Evolutionary conservation across 2,329 filamentous ascomycete genomes (phyloP), one percentile per base, ranked within the genome.

Genomic region (Pyrenochaeta sp.): DNA sequence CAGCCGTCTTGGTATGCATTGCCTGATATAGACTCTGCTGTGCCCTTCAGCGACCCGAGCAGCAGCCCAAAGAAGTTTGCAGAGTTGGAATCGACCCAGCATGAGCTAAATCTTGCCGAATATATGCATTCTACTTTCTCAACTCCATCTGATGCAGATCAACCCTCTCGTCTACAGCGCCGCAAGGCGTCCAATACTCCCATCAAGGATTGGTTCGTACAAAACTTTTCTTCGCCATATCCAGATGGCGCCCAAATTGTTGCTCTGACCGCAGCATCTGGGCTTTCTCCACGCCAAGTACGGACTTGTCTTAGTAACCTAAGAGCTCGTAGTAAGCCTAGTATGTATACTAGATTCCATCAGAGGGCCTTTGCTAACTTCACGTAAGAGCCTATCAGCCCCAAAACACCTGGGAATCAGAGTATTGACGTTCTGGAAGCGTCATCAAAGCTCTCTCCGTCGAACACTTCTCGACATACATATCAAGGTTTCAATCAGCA

Each of bases 221-320:
- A 36, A n/a, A 45, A 63, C 37, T 30, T 36, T 10, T 46, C 39
- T 3, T 32, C 14, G 0, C 54, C 50, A 4, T 63, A 61, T 20
- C 52, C 60, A 3, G 35, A 30, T 0, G 11, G 4, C 3, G 23
- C 47, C 7, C 32, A 61, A 18, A 36, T 57, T 2, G 1, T 2
- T 10, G 10, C 30, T 1, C 49, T 63, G 7, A 40, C 31, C 17
- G 20, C 5, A n/a, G 30, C 27, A 15, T 18, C 50, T 21, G 45
- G 47, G n/a, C 40, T 30, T 10, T 39, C 58, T 7, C 11, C 7
- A 7, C 9, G 18, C 7, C 55, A 63, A 49, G n/a, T 54, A 1
- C 20, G 45, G 1, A 27, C 21, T 7, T 52, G 49, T 20, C 37
- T 63, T 4, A 55, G 21, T 4, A 63, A 63, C 17, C 21, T 48